These are phyloP conservation scores for Tephrocybe sp. DNA, from an alignment of 768 basidiomycete species.

Conservation along the genomic window DNA sequence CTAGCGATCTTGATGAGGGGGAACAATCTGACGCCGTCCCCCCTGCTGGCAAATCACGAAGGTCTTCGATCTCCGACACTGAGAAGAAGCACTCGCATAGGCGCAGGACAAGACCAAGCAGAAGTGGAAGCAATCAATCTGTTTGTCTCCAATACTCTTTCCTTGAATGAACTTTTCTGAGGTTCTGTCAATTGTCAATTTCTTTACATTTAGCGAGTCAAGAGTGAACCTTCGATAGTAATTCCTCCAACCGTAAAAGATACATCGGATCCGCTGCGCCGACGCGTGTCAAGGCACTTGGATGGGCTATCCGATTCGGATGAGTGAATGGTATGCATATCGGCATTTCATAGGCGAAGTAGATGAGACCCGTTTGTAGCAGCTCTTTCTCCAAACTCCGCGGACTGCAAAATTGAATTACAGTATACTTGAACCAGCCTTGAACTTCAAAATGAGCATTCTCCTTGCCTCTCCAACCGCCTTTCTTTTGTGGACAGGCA, in stretches of 20 bases:
- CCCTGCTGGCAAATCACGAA: not conserved
- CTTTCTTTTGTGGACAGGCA: not conserved
- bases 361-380: not conserved
- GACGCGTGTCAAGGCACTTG: constrained; percentile 42
- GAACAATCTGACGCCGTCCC: not conserved
- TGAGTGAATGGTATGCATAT: not conserved
- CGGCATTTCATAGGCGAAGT: not conserved
- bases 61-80: constrained; percentile 15
- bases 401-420: not conserved
- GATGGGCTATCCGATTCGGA: constrained; percentile 30
- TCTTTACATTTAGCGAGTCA: constrained; percentile 20
- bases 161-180: not conserved
- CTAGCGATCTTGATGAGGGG: constrained; percentile 11
- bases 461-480: not conserved
- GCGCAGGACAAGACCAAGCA: constrained; percentile 23
- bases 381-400: not conserved
- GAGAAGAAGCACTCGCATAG: constrained; percentile 17
- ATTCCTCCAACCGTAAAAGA: constrained; percentile 27
- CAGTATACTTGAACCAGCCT: not conserved
- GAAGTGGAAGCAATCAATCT: constrained; percentile 15
- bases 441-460: not conserved
- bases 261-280: constrained; percentile 34
- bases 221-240: constrained; percentile 26
- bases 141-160: constrained; percentile 14
- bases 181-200: not conserved